Evolutionary conservation across 768 basidiomycete species (phyloP).

Genomic region (Leccinum disarticulatum): DNA sequence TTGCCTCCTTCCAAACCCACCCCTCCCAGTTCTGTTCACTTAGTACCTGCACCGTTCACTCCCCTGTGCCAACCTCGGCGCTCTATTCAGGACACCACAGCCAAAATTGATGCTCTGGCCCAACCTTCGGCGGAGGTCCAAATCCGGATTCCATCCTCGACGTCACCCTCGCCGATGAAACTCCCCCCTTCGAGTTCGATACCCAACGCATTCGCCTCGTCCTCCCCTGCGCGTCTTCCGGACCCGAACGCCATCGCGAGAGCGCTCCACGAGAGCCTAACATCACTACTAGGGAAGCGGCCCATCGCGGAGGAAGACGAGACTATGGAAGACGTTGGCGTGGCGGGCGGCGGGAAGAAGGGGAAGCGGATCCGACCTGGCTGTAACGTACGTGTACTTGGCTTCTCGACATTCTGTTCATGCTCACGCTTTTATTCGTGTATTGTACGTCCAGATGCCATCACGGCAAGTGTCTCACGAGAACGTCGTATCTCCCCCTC

Average conservation of each 20-base stretch:
- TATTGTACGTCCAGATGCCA: slow-evolving; percentile 13
- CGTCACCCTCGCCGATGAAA: slow-evolving; percentile 53
- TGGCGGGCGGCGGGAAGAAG: slow-evolving; percentile 14
- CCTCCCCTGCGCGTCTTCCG: slow-evolving; percentile 34
- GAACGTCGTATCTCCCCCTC: slow-evolving; percentile 13
- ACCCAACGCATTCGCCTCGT: slow-evolving; percentile 13
- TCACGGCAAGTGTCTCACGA: slow-evolving; percentile 41
- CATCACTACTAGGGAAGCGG: slow-evolving; percentile 69
- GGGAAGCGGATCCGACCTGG: slow-evolving; percentile 41
- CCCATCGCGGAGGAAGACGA: slow-evolving; percentile 43
- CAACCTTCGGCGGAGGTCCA: slow-evolving; percentile 26
- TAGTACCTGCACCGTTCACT: not conserved
- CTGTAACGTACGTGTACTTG: slow-evolving; percentile 33
- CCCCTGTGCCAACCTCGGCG: not conserved
- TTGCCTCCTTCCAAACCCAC: slow-evolving; percentile 1
- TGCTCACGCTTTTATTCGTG: not conserved
- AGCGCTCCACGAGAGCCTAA: slow-evolving; percentile 67
- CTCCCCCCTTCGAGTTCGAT: slow-evolving; percentile 26
- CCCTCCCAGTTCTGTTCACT: not conserved
- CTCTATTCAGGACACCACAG: slow-evolving; percentile 27
- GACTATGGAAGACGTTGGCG: slow-evolving; percentile 15
- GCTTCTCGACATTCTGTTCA: not conserved
- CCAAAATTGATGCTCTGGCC: not conserved
- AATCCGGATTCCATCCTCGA: slow-evolving; percentile 58
- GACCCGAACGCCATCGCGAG: slow-evolving; percentile 50